A percentile compares a stretch with the other conserved stretches of the same genome.
These are phyloP conservation scores for Picochlorum sp. DNA, from an alignment of 139 green algal genomes.

Conservation along the genomic window DNA sequence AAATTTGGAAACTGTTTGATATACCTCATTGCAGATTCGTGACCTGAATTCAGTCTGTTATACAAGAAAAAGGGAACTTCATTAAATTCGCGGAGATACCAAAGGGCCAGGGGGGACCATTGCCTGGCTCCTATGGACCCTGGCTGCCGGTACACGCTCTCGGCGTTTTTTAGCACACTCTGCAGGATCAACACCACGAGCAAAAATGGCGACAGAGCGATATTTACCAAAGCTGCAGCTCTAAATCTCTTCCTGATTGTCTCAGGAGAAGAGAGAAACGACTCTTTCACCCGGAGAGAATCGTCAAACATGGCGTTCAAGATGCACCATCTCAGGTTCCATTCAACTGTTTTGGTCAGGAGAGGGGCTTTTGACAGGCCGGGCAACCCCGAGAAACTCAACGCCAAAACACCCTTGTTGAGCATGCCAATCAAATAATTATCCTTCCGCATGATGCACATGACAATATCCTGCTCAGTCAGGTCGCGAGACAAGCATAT, in stretches of 20 bases:
- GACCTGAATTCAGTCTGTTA: constrained; percentile 63
- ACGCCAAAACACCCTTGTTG: constrained; percentile 61
- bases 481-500: constrained; percentile 74
- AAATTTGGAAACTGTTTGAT: constrained; percentile 85
- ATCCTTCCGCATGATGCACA: constrained; percentile 88
- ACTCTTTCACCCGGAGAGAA: constrained; percentile 51
- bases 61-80: constrained; percentile 84
- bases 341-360: constrained; percentile 91
- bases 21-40: constrained; percentile 71
- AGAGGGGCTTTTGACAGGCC: constrained; percentile 46
- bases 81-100: constrained; percentile 89
- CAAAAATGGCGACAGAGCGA: constrained; percentile 78
- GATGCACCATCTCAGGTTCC: constrained; percentile 83
- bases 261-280: constrained; percentile 44
- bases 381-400: constrained; percentile 42
- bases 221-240: constrained; percentile 51
- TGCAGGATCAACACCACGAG: constrained; percentile 87
- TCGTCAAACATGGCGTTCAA: constrained; percentile 85
- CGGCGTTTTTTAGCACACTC: constrained; percentile 90
- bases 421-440: constrained; percentile 91
- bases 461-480: constrained; percentile 75
- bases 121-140: constrained; percentile 39
- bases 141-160: constrained; percentile 87
- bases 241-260: constrained; percentile 47
- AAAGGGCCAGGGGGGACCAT: constrained; percentile 69